Percentiles rank a stretch among this genome's conserved stretches.
Evolutionary conservation across 305 asterid genomes (phyloP).

Genomic region (Rubia balearica): DNA sequence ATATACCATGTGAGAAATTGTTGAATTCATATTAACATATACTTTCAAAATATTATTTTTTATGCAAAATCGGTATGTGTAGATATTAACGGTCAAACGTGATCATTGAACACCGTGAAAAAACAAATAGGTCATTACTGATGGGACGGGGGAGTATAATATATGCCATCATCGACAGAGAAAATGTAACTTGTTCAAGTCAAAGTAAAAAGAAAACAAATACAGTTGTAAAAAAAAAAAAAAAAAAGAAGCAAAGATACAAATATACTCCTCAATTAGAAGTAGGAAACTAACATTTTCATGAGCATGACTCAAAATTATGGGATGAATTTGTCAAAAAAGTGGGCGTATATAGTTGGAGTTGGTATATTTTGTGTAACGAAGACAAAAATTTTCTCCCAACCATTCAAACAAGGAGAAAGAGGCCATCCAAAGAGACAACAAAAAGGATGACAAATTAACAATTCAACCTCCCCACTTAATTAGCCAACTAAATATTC

Average conservation of each 20-base stretch:
- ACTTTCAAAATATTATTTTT: no score
- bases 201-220: no score
- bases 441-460: constrained; percentile 23
- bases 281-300: constrained; percentile 13
- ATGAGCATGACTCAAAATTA: constrained; percentile 15
- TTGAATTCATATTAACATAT: no score
- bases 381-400: constrained; percentile 26
- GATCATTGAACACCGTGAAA: no score
- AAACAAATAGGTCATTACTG: no score
- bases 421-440: constrained; percentile 35
- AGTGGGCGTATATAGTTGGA: constrained; percentile 36
- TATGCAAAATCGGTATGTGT: no score
- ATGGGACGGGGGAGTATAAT: no score
- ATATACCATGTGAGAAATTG: no score
- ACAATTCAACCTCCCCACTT: constrained; percentile 27
- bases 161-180: background rate
- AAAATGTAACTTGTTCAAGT: background rate
- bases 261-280: constrained; percentile 9
- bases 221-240: no score
- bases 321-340: constrained; percentile 32
- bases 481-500: constrained; percentile 13
- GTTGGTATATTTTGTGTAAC: constrained; percentile 36
- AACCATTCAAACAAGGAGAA: constrained; percentile 12
- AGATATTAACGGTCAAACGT: no score
- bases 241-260: no score